Evolutionary conservation across 768 basidiomycete species (phyloP), one percentile per base, ranked within the genome.

Genomic region (Mycena capillaripes): DNA sequence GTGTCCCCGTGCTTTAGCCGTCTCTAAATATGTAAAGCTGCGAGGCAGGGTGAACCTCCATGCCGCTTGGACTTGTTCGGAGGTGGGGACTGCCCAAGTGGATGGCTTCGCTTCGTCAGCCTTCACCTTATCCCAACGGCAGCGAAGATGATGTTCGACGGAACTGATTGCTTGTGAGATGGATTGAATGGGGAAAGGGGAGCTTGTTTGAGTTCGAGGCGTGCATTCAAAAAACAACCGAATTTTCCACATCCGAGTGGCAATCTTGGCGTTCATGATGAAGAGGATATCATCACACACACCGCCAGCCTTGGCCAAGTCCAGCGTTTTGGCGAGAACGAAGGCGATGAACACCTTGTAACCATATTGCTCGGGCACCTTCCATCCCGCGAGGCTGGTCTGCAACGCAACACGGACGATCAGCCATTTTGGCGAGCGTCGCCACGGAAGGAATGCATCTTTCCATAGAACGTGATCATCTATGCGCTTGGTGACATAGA

Each of bases 261-360:
- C 78, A 16, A 86, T 73, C 75, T 87, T 88, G 30, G 80, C 67
- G 38, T 79, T 76, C 69, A 85, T 82, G 72, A 72, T 75, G 23
- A 81, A 81, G 27, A 88, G 77, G 7, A 84, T 48, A 23, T 87
- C 83, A 55, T 78, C 40, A 42, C 29, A 52, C 38, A 61, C 46
- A 14, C 21, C 36, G 3, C 19, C 7, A 9, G 14, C 5, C 1
- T 16, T 21, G 4, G 79, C 80, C 4, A 75, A 30, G 3, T 76
- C 38, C 2, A 85, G 72, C 19, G 86, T 58, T 27, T 72, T 44
- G 7, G 82, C 73, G 40, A 85, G 75, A 59, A 88, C 78, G 57
- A 82, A 88, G 2, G 85, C 48, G 75, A 89, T 84, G 77, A 90
- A 90, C 2, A 40, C 12, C 64, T 90, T 90, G 79, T 90, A 90